Percentiles rank a stretch among this genome's conserved stretches.
Evolutionary conservation across 768 basidiomycete genomes (phyloP).

Genomic region (Vararia minispora): DNA sequence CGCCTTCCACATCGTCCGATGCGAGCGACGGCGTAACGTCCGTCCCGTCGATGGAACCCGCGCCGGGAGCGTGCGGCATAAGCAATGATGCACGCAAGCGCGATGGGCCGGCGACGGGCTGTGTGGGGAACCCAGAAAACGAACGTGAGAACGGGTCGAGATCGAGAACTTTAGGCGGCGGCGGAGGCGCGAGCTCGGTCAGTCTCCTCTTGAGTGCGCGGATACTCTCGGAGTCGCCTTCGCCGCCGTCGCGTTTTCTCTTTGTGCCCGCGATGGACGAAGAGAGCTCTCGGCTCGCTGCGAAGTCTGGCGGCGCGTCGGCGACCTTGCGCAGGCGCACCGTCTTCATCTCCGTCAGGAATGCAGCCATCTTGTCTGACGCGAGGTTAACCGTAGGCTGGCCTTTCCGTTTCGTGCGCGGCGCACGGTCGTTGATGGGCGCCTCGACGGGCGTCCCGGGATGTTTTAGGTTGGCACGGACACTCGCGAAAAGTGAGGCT

Average conservation of each 20-base stretch:
- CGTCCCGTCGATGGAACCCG: constrained; percentile 12
- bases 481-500: constrained; percentile 37
- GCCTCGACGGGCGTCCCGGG: constrained; percentile 48
- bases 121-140: constrained; percentile 1
- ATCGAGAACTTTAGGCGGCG: neutral
- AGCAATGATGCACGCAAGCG: constrained; percentile 2
- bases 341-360: constrained; percentile 71
- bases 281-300: constrained; percentile 9
- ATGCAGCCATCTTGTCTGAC: constrained; percentile 75
- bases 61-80: constrained; percentile 8
- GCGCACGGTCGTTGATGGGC: constrained; percentile 40
- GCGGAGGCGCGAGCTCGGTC: constrained; percentile 1
- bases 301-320: constrained; percentile 17
- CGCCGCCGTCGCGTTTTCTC: constrained; percentile 6
- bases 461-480: constrained; percentile 57
- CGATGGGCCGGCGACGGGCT: constrained; percentile 4
- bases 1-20: constrained; percentile 10
- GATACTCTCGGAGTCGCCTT: neutral
- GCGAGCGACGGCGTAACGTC: constrained; percentile 14
- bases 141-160: neutral
- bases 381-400: constrained; percentile 64
- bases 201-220: constrained; percentile 6
- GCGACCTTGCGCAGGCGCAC: constrained; percentile 52
- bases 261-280: constrained; percentile 6
- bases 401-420: constrained; percentile 33